These are phyloP conservation scores for Suillus variegatus DNA, from an alignment of 768 basidiomycete species.

Conservation along the genomic window DNA sequence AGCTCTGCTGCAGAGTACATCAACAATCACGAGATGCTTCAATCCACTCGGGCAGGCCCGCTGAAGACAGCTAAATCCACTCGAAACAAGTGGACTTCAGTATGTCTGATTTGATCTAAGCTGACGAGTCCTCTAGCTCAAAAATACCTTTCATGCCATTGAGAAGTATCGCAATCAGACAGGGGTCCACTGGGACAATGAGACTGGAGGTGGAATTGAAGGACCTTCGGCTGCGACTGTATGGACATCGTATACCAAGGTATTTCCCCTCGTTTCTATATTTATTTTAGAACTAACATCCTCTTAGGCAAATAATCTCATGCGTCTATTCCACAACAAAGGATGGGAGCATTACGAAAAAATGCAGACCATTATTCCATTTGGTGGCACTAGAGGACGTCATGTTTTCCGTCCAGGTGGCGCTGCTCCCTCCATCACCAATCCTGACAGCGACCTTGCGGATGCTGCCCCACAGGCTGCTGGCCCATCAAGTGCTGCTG, in stretches of 20 bases:
- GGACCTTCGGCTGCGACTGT: neutral
- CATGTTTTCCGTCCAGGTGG: neutral
- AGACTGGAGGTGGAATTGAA: neutral
- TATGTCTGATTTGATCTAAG: neutral
- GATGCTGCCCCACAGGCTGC: neutral
- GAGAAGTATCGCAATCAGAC: neutral
- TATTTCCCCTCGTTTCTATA: neutral
- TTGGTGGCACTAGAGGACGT: neutral
- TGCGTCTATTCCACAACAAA: neutral
- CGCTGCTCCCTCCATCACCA: neutral
- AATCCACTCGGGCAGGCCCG: no score
- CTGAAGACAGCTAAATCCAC: no score
- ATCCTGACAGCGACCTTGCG: neutral
- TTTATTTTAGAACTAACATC: neutral
- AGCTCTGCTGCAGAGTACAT: no score
- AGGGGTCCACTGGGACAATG: constrained; percentile 1
- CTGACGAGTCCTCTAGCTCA: no score
- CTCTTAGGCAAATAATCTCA: neutral
- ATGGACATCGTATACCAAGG: neutral
- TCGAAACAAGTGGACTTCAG: neutral
- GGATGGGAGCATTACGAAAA: constrained; percentile 3
- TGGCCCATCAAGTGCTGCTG: neutral
- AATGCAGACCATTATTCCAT: constrained; percentile 1
- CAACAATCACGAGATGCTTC: no score
- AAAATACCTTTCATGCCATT: neutral